These are phyloP conservation scores for Microstroma glucosiphilum DNA, from an alignment of 1,284 basidiomycete genomes.

Conservation along the genomic window DNA sequence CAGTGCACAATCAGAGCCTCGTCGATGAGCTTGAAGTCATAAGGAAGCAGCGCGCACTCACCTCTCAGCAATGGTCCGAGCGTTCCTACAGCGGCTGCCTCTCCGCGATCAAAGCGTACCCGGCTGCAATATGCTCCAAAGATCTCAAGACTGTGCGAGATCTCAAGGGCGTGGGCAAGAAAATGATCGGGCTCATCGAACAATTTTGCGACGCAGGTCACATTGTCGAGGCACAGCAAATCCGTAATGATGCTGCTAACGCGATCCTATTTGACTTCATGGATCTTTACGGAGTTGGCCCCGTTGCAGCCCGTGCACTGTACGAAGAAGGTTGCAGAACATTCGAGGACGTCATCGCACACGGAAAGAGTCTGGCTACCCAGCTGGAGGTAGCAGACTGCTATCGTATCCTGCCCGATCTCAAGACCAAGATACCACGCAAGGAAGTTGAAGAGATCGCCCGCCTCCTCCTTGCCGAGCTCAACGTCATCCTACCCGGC, in stretches of 20 bases:
- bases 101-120: conserved; percentile 39
- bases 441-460: conserved; percentile 28
- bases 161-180: conserved; percentile 41
- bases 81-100: conserved; percentile 43
- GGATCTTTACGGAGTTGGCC: conserved; percentile 44
- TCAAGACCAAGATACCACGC: conserved; percentile 23
- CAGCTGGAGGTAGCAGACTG: conserved; percentile 25
- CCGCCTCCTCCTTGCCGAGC: conserved; percentile 6
- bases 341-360: conserved; percentile 32
- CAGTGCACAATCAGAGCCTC: conserved; percentile 30
- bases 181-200: conserved; percentile 28
- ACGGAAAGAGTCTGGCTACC: conserved; percentile 24
- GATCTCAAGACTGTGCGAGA: conserved; percentile 19
- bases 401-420: conserved; percentile 29
- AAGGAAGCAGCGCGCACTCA: conserved; percentile 31
- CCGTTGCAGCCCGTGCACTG: conserved; percentile 30
- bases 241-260: conserved; percentile 30
- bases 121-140: conserved; percentile 22
- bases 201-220: conserved; percentile 30
- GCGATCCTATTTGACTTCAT: conserved; percentile 34
- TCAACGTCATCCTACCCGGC: conserved; percentile 13
- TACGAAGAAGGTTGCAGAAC: conserved; percentile 37
- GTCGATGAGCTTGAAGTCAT: conserved; percentile 39
- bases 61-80: background rate
- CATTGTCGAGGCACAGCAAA: conserved; percentile 39